Conservation (phyloP, 2,329 filamentous ascomycete genomes). For the Coniochaeta hoffmannii region DNA sequence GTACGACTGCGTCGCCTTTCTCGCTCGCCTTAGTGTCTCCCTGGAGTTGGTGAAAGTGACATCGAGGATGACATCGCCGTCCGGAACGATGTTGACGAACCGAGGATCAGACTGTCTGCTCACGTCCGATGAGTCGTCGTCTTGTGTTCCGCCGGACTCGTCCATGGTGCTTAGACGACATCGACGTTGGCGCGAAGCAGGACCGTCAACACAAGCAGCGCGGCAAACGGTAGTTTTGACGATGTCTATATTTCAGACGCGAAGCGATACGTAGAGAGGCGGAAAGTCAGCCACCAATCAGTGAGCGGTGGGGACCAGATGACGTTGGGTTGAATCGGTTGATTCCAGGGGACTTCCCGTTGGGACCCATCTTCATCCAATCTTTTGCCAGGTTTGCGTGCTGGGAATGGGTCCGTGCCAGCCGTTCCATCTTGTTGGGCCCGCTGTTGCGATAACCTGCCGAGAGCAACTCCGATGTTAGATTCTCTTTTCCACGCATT, state of each 20-base stretch:
- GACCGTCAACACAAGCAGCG: too few species aligned
- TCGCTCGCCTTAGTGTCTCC: conserved; percentile 38
- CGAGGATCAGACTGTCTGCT: not conserved
- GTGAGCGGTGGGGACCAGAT: too few species aligned
- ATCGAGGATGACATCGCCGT: conserved; percentile 59
- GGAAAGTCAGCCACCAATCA: not conserved
- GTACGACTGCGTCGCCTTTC: conserved; percentile 27
- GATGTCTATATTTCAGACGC: not conserved
- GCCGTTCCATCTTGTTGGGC: not conserved
- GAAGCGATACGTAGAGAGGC: not conserved
- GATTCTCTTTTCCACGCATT: not conserved
- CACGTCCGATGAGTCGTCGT: conserved; percentile 9
- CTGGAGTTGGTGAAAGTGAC: conserved; percentile 56
- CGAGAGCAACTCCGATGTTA: not conserved
- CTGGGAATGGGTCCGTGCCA: not conserved
- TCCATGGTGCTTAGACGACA: conserved; percentile 11
- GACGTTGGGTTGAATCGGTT: not conserved
- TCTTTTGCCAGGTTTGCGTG: too few species aligned
- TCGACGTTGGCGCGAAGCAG: not conserved
- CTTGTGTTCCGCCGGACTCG: conserved; percentile 13
- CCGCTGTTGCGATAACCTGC: not conserved
- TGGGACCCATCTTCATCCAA: too few species aligned
- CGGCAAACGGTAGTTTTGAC: too few species aligned
- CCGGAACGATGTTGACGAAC: conserved; percentile 39
- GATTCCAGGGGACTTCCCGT: too few species aligned